Base-by-base conservation (phyloP, 768 basidiomycete genomes). In the Macrolepiota fuliginosa region DNA sequence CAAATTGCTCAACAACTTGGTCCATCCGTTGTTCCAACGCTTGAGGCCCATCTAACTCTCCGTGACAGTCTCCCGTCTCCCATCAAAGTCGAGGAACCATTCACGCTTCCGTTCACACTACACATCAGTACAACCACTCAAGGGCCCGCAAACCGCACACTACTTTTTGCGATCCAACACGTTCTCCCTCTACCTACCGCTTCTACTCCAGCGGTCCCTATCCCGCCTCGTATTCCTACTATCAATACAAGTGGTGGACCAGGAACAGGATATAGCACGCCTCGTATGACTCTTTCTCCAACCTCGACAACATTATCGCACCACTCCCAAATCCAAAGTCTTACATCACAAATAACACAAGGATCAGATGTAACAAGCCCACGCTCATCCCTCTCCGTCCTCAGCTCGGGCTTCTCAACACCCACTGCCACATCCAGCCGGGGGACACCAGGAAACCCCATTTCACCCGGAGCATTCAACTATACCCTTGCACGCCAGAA, bases 121-220 rank as follows among this genome's bases (percentile, higher is more conserved):
- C 79, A 80, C 24, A 68, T 88, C 27, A 61, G 46, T 32, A 27
- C 53, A 25, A 54, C 46, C 4, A 17, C 54, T n/a, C 40, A 25
- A 10, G n/a, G 15, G 1, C 47, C 42, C 3, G 79, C 84, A 3
- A 79, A 81, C 9, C 65, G 72, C 6, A 66, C 82, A n/a, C 78
- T 79, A 3, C 63, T 74, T 69, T 71, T 92, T 27, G 88, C 80
- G 17, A 78, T 92, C 6, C 92, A 94, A 66, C 89, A 90, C 66
- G 72, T 90, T 13, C 79, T 81, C 47, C 79, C 81, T 19, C 76
- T 77, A 15, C 46, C 45, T 3, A 39, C 54, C 10, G 24, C 5
- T 3, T 77, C 71, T 10, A 63, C 66, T 13, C 60, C 71, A 6
- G 63, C 66, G 4, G 63, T 71, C 47, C 58, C 71, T 4, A 29